A percentile compares a stretch with the other conserved stretches of the same genome.
These are phyloP conservation scores for Ramularia collo-cygni DNA, from an alignment of 2,329 filamentous ascomycete genomes.

Conservation along the genomic window DNA sequence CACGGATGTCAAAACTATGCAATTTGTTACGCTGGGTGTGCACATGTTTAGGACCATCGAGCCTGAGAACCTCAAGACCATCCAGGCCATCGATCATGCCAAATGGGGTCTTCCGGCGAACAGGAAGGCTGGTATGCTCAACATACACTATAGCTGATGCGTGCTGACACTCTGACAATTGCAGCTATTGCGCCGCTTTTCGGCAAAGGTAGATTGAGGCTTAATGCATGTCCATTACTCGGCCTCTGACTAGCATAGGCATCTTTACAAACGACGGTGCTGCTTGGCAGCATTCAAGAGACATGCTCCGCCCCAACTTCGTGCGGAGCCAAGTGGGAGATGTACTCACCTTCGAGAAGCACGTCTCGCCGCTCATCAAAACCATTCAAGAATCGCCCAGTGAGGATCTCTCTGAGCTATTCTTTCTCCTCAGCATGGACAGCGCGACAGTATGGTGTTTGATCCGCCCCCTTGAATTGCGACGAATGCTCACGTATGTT, in stretches of 20 bases:
- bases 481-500: too few species aligned
- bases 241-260: slow-evolving; percentile 1
- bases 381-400: background rate
- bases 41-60: slow-evolving; percentile 37
- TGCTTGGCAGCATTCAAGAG: slow-evolving; percentile 6
- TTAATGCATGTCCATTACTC: too few species aligned
- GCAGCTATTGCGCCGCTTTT: slow-evolving; percentile 36
- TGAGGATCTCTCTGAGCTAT: slow-evolving; percentile 52
- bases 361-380: too few species aligned
- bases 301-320: slow-evolving; percentile 5
- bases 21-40: slow-evolving; percentile 28
- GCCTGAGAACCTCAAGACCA: slow-evolving; percentile 43
- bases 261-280: slow-evolving; percentile 5
- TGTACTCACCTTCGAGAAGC: background rate
- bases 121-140: slow-evolving; percentile 16
- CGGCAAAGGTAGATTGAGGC: slow-evolving; percentile 33
- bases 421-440: slow-evolving; percentile 62
- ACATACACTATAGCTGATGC: background rate
- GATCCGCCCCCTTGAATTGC: too few species aligned
- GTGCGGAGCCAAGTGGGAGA: background rate
- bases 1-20: slow-evolving; percentile 33
- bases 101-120: slow-evolving; percentile 37
- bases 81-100: slow-evolving; percentile 41
- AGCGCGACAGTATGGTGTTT: slow-evolving; percentile 61
- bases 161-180: slow-evolving; percentile 9